These are phyloP conservation scores for Sungouiella thailandica DNA, from an alignment of 805 yeast species.

Conservation along the genomic window DNA sequence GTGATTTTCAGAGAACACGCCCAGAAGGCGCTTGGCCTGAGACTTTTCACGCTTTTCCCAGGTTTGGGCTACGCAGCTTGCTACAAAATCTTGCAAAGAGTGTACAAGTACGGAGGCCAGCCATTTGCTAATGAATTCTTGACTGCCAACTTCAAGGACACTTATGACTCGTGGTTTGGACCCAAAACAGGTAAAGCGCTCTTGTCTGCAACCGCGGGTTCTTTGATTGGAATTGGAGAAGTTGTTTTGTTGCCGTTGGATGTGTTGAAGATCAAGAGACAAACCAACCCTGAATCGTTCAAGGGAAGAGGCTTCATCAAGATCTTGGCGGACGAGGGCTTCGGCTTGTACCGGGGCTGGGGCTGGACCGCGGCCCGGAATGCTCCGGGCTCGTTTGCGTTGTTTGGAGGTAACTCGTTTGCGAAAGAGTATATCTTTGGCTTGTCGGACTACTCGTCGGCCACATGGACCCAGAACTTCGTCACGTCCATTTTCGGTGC, in stretches of 20 bases:
- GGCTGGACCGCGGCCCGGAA: conserved; percentile 99
- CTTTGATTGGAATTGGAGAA: conserved; percentile 96
- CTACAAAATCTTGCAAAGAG: conserved; percentile 93
- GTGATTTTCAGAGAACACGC: conserved; percentile 88
- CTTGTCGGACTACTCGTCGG: conserved; percentile 77
- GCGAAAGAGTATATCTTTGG: conserved; percentile 95
- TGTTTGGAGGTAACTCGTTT: conserved; percentile 97
- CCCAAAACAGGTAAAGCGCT: conserved; percentile 96
- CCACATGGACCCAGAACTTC: conserved; percentile 94
- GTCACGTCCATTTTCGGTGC: conserved; percentile 95
- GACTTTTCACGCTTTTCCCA: conserved; percentile 85
- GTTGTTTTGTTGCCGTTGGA: conserved; percentile 92
- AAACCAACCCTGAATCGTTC: conserved; percentile 99
- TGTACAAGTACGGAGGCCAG: conserved; percentile 98
- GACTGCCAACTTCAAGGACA: conserved; percentile 62
- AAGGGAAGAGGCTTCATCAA: conserved; percentile 93
- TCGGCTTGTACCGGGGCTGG: conserved; percentile 95
- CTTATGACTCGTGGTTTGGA: conserved; percentile 77
- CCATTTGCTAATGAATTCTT: conserved; percentile 96
- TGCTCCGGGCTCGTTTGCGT: conserved; percentile 97
- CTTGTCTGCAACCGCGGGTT: conserved; percentile 96
- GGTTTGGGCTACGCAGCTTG: conserved; percentile 98
- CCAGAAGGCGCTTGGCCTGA: conserved; percentile 57
- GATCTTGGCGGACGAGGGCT: conserved; percentile 86
- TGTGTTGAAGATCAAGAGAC: conserved; percentile 96